Conservation (phyloP, 1,139 yeast genomes). For the Pichia sp. region DNA sequence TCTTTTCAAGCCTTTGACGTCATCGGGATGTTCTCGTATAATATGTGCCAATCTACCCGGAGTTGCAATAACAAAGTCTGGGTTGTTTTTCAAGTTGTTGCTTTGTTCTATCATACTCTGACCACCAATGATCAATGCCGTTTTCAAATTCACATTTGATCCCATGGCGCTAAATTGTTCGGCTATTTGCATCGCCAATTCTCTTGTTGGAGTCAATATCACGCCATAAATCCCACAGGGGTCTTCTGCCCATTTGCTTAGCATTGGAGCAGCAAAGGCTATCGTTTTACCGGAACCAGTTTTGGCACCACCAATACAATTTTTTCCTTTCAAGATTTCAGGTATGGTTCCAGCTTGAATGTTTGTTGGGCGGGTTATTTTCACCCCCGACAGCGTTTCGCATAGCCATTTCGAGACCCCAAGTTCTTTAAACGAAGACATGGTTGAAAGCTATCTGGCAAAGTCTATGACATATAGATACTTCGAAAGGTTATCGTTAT, state of each 20-base stretch:
- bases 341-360: constrained; percentile 92
- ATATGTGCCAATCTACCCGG: constrained; percentile 97
- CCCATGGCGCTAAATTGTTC: constrained; percentile 96
- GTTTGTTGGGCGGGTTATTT: constrained; percentile 74
- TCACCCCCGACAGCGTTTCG: constrained; percentile 78
- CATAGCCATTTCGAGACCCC: constrained; percentile 86
- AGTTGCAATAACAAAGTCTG: constrained; percentile 94
- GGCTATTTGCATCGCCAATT: constrained; percentile 91
- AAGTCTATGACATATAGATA: not conserved
- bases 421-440: constrained; percentile 47
- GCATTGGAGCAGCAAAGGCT: constrained; percentile 96
- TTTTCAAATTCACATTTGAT: constrained; percentile 77
- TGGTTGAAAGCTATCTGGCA: constrained; percentile 1
- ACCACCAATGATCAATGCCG: constrained; percentile 87
- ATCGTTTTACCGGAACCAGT: constrained; percentile 98
- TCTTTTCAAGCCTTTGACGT: constrained; percentile 70
- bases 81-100: constrained; percentile 69
- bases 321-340: constrained; percentile 71
- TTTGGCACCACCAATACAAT: constrained; percentile 97
- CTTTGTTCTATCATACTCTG: constrained; percentile 89
- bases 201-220: constrained; percentile 90
- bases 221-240: constrained; percentile 91
- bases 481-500: not conserved
- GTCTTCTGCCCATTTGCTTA: constrained; percentile 90
- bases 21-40: constrained; percentile 82